These are phyloP conservation scores for Heliosperma pusillum DNA, from an alignment of 148 eudicot genomes.

Conservation along the genomic window DNA sequence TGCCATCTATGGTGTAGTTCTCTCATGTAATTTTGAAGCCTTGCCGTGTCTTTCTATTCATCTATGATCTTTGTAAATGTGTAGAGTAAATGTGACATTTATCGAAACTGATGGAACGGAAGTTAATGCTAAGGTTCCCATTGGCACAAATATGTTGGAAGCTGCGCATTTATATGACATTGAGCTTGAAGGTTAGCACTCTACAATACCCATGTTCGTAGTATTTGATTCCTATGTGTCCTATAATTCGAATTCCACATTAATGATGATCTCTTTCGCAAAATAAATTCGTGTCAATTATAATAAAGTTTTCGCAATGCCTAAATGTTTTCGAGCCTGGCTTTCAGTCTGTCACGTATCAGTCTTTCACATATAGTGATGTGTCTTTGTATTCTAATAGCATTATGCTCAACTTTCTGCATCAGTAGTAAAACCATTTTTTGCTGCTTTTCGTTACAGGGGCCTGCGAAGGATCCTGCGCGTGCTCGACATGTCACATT, in stretches of 20 bases:
- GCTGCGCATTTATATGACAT: constrained; percentile 91
- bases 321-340: neutral
- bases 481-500: constrained; percentile 95
- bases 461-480: constrained; percentile 96
- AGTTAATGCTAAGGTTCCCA: constrained; percentile 60
- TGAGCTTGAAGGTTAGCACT: constrained; percentile 77
- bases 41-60: neutral
- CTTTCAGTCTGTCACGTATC: neutral
- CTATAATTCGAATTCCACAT: neutral
- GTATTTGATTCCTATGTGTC: neutral
- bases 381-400: neutral
- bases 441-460: constrained; percentile 43
- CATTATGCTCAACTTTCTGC: neutral
- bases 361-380: neutral
- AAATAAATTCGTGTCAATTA: neutral
- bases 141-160: constrained; percentile 91
- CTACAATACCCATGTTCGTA: constrained; percentile 2
- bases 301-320: neutral
- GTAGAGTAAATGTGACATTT: constrained; percentile 88
- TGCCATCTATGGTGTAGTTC: constrained; percentile 2
- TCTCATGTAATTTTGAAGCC: constrained; percentile 9
- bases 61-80: constrained; percentile 17
- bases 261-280: neutral
- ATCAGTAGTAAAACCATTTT: constrained; percentile 9
- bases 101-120: constrained; percentile 89